phyloP scores from a whole-genome alignment of 1,284 basidiomycete species.

The Pseudozyma sp. region DNA sequence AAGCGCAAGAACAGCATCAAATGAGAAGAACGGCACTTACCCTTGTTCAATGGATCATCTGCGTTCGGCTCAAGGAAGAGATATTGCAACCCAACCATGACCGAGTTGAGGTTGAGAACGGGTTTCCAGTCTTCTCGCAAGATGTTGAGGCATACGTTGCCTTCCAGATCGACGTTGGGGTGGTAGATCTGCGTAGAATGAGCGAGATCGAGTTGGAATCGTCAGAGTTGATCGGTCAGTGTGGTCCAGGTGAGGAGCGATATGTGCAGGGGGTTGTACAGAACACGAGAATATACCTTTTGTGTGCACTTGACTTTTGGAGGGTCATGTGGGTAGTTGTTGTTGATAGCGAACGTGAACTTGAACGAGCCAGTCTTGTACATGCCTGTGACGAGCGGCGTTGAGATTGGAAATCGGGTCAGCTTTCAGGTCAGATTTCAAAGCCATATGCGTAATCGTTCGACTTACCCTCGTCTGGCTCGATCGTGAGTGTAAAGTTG shows the following conservation, averaged over 20 bases:
- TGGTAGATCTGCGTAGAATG: slow-evolving; percentile 85
- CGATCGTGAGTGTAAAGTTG: slow-evolving; percentile 94
- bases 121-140: slow-evolving; percentile 99
- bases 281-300: slow-evolving; percentile 76
- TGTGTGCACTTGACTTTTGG: slow-evolving; percentile 98
- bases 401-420: not conserved
- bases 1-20: too few species aligned
- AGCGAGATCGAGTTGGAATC: not conserved
- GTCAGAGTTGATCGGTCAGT: not conserved
- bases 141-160: slow-evolving; percentile 89
- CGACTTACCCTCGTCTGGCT: slow-evolving; percentile 88
- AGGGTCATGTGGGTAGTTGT: slow-evolving; percentile 98
- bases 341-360: slow-evolving; percentile 95
- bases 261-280: not conserved
- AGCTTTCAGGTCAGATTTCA: not conserved
- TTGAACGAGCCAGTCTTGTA: slow-evolving; percentile 93
- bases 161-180: slow-evolving; percentile 96
- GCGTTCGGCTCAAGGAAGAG: slow-evolving; percentile 98
- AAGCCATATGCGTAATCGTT: not conserved
- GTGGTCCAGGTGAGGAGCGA: not conserved
- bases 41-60: slow-evolving; percentile 98
- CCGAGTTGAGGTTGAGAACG: slow-evolving; percentile 93
- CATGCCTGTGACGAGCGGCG: slow-evolving; percentile 77
- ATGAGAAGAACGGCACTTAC: slow-evolving; percentile 70
- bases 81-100: slow-evolving; percentile 97